Base-by-base conservation (phyloP, 1,284 basidiomycete species). In the Polyporus tsugae region DNA sequence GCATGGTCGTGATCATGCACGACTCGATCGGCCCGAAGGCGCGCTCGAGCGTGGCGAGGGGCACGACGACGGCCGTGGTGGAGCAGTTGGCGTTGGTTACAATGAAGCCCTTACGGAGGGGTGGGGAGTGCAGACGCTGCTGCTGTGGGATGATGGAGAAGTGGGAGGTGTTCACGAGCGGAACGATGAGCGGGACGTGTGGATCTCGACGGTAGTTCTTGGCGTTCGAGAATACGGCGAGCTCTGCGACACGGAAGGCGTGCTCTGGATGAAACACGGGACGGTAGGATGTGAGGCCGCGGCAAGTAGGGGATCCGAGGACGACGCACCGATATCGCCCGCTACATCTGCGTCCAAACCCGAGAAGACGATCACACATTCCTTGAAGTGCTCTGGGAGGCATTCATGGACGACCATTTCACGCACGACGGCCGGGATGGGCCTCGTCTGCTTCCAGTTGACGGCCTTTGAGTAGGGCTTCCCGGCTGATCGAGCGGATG, bases 31-130 rank as follows among this genome's bases (percentile, higher is more conserved):
- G 96, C 1, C 98, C 98, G 74, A 99, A 99, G 0, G 92, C 87
- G 72, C 89, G 90, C 82, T 99, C 96, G 74, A 99, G 89, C 0
- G 97, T 97, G 66, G 91, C 90, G 73, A 99, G 90, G 15, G 97
- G 96, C 55, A 99, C 91, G 70, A 98, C 96, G 72, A 95, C 86
- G 35, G 94, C 97, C 1, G 98, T 99, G 19, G 98, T 99, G 42
- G 95, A 95, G 84, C 98, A 99, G 84, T 99, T 99, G 74, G 98
- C 98, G 80, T 99, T 99, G 67, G 96, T 97, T 72, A 99, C 92
- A 79, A 99, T 97, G 86, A 96, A 99, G 3, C 98, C 98, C 74
- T 91, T 94, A 67, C 88, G 85, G 13, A 96, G 87, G 0, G 91
- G 89, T 3, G 93, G 92, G 0, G 84, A 82, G 73, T 93, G 91